These are phyloP conservation scores for Tricholoma sp. DNA, from an alignment of 768 basidiomycete genomes.

Conservation along the genomic window DNA sequence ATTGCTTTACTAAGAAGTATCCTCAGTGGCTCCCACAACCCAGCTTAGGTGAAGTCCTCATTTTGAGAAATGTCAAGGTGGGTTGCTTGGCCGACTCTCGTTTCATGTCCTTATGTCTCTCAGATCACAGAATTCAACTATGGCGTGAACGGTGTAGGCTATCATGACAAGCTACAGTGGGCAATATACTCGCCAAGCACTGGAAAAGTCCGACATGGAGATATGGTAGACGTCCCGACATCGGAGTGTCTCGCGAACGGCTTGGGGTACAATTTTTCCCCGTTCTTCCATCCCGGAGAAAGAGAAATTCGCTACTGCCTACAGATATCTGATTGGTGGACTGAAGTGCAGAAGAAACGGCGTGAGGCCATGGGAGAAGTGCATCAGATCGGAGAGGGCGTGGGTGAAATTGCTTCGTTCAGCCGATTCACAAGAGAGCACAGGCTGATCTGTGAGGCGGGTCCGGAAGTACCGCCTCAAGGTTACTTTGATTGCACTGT, in stretches of 20 bases:
- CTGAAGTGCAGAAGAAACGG: conserved; percentile 22
- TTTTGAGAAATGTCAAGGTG: conserved; percentile 50
- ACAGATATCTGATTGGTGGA: conserved; percentile 48
- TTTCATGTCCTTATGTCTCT: background rate
- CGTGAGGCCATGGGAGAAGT: conserved; percentile 5
- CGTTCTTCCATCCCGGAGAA: conserved; percentile 38
- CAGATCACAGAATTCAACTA: conserved; percentile 32
- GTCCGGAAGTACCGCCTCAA: conserved; percentile 34
- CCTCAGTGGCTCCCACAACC: conserved; percentile 47
- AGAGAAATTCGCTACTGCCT: conserved; percentile 39
- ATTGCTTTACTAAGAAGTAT: conserved; percentile 47
- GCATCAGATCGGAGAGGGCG: conserved; percentile 16
- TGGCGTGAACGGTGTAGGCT: conserved; percentile 35
- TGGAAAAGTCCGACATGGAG: conserved; percentile 32
- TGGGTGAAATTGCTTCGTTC: conserved; percentile 6
- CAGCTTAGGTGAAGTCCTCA: conserved; percentile 42
- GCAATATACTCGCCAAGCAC: conserved; percentile 42
- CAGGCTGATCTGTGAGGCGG: conserved; percentile 44
- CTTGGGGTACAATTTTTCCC: conserved; percentile 35
- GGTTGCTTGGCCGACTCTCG: background rate
- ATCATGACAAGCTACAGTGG: conserved; percentile 46
- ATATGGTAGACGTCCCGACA: conserved; percentile 30
- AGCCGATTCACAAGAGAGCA: conserved; percentile 27
- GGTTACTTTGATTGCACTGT: conserved; percentile 63
- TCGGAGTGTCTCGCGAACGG: conserved; percentile 28